Conservation (phyloP, 495 filamentous ascomycete species). For the Daldinia bambusicola region DNA sequence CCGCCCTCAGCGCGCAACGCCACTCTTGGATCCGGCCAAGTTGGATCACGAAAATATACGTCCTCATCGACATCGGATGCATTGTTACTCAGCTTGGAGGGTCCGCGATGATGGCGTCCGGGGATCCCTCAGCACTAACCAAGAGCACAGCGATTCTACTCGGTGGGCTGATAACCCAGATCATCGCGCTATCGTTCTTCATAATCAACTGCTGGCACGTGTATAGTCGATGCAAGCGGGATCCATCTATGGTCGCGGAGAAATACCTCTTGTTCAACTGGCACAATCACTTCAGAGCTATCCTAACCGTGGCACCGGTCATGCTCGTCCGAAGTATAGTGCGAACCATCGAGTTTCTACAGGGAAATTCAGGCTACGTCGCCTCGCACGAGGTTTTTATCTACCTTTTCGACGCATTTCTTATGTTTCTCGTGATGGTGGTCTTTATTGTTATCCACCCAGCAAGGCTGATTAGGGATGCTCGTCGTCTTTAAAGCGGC, state of each 20-base stretch:
- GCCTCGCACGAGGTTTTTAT: conserved; percentile 11
- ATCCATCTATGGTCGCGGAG: not conserved
- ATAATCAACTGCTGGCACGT: not conserved
- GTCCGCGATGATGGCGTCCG: conserved; percentile 1
- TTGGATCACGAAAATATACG: conserved; percentile 7
- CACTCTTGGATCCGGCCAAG: not conserved
- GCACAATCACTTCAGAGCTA: conserved; percentile 10
- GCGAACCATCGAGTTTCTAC: conserved; percentile 8
- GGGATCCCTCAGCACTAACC: not conserved
- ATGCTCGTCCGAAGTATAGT: conserved; percentile 11
- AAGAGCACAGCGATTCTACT: not conserved
- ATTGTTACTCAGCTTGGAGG: conserved; percentile 1
- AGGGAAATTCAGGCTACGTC: conserved; percentile 2
- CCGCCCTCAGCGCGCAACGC: not conserved
- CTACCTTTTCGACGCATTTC: conserved; percentile 7
- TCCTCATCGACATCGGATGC: conserved; percentile 11
- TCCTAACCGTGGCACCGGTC: not conserved
- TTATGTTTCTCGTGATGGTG: not conserved
- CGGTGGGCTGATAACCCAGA: no score
- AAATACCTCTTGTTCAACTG: not conserved
- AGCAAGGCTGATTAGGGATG: not conserved
- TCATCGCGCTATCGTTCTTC: no score
- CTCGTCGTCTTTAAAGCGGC: not conserved
- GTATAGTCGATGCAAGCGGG: not conserved
- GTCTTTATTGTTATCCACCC: not conserved